phyloP scores from a whole-genome alignment of 139 green algal species.

The Edaphochlamys debaryana region DNA sequence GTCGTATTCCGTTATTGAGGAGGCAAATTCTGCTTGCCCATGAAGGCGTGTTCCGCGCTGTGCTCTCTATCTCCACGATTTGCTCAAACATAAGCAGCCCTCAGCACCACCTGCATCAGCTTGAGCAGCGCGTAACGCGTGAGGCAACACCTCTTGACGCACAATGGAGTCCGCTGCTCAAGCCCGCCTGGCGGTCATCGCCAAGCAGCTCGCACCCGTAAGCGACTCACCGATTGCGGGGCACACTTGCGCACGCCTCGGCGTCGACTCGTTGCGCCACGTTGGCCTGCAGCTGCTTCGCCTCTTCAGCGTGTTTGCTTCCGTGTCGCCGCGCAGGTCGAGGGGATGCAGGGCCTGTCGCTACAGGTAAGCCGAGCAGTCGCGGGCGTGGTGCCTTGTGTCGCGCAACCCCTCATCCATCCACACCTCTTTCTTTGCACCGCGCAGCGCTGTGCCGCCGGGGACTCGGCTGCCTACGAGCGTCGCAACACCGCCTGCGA shows the following conservation, averaged over 20 bases:
- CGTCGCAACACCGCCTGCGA: slow-evolving; percentile 68
- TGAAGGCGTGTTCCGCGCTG: too few relatives aligned
- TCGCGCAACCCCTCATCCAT: too few relatives aligned
- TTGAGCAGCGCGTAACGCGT: too few relatives aligned
- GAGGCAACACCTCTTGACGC: too few relatives aligned
- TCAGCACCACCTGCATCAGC: background rate
- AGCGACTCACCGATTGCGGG: too few relatives aligned
- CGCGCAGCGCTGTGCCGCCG: slow-evolving; percentile 74
- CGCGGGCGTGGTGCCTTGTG: too few relatives aligned
- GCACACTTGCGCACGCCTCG: too few relatives aligned
- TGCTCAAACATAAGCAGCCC: too few relatives aligned
- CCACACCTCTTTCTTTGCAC: background rate
- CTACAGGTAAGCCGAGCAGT: slow-evolving; percentile 20
- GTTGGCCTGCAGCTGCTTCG: background rate
- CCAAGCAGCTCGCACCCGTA: slow-evolving; percentile 52
- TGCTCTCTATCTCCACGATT: too few relatives aligned
- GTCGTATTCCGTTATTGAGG: too few relatives aligned
- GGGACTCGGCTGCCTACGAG: slow-evolving; percentile 88
- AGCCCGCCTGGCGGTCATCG: slow-evolving; percentile 52
- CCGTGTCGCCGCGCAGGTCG: slow-evolving; percentile 7
- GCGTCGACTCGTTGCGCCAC: background rate
- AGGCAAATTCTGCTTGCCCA: too few relatives aligned
- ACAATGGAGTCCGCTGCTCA: slow-evolving; percentile 30
- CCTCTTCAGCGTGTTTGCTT: background rate
- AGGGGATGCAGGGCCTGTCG: slow-evolving; percentile 14